Evolutionary conservation across 73 alveolate species (phyloP), one percentile per base, ranked within the genome.

Genomic region (Strombidium stylifer): DNA sequence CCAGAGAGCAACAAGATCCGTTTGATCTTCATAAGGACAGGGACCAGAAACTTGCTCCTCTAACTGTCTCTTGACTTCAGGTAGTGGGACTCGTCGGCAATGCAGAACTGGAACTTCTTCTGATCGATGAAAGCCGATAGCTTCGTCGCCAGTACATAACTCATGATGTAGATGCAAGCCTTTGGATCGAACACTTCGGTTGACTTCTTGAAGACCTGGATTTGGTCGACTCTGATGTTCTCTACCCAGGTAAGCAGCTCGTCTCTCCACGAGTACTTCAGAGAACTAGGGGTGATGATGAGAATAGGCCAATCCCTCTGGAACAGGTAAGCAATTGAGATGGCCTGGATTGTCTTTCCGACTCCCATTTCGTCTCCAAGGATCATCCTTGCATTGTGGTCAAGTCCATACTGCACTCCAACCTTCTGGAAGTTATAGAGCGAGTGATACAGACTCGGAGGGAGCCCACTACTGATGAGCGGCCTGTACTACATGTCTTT

Each of bases 331-430:
- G 91, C 94, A 6, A 88, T 39, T 26, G 95, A 82, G 41, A 94
- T 62, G 16, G 98, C 98, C 73, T 93, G 89, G 8, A 92, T 75
- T 16, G 98, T 92, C 48, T 92, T 92, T 20, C 98, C 98, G 2
- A 92, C 97, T 20, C 98, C 81, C 98, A 92, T 92, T 81, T 92
- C 98, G 85, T 92, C 98, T 0, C 96, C 98, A 0, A 92, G 55
- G 34, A 92, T 53, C 56, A 76, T 79, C 52, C 98, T 89, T 21
- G 97, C 93, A 86, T 59, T 70, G 48, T 82, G 86, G 54, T 82
- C 80, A 0, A 90, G 47, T 3, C 89, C 98, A 87, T 76, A 90
- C 49, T 82, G 50, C 7, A 90, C 89, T 30, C 98, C 98, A 35
- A 75, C 91, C 52, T 64, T 80, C 76, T 90, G 86, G 69, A 85